Evolutionary conservation across 129 eudicot species (phyloP), one percentile per base, ranked within the genome.

Genomic region (Logfia minima): DNA sequence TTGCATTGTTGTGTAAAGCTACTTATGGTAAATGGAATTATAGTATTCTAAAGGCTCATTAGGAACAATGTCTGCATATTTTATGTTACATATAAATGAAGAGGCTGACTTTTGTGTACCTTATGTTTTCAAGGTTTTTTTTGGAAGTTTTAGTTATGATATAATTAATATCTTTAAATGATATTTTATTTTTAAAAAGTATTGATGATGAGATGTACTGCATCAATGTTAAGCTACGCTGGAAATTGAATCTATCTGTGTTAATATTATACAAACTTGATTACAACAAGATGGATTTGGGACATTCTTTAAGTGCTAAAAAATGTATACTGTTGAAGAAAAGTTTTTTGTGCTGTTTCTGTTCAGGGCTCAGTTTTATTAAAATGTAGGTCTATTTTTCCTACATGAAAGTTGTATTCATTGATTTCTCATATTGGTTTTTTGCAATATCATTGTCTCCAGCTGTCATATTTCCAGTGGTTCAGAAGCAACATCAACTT

Each of bases 401-500:
- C 28, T 51, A 56, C 71, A 65, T 58, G 66, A 29, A 60, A 41
- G 51, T 62, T 52, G 56, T 14, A 28, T 64, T 64, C 6, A 74
- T 16, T 73, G 51, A 68, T 51, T 29, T 37, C 66, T 71, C 22
- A 31, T 60, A 18, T 81, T 79, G 66, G 1, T 79, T 67, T 68
- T n/a, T 69, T 76, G 78, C 48, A 14, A 67, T 66, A 41, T 70
- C 8, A n/a, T 66, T 75, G 52, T 80, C 71, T 87, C 55, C 92
- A 94, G 99, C 90, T 79, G 79, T 82, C 41, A 94, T 94, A 88
- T 81, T 87, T 63, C 99, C 99, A 4, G 97, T 94, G 80, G 93
- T 94, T 76, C 91, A 94, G 90, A 94, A 94, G 85, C 99, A 94
- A 76, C 99, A 94, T 52, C 97, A 91, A 77, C 96, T 94, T 73